A percentile compares a stretch with the other conserved stretches of the same genome.
Conservation (phyloP, 208 protist species). For the Dictyostelium gargantuum region DNA sequence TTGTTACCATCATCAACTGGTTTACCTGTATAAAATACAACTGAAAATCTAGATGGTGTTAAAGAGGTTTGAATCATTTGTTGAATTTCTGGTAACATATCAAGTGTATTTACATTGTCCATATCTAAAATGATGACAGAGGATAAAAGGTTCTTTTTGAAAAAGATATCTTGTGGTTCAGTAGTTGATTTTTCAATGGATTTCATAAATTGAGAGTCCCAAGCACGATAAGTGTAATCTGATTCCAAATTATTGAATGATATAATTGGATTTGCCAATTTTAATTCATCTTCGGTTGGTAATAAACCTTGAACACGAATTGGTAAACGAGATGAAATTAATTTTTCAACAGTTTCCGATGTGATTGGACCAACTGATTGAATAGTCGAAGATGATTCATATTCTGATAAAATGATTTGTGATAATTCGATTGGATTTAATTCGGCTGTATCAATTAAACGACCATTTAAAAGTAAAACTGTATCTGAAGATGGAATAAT, state of each 20-base stretch:
- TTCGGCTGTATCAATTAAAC: not conserved
- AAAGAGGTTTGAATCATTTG: not conserved
- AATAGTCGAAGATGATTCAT: not conserved
- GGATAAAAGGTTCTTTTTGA: constrained; percentile 88
- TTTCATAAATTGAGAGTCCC: constrained; percentile 26
- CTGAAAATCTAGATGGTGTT: not conserved
- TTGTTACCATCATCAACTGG: not conserved
- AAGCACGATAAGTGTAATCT: constrained; percentile 79
- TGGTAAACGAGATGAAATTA: not conserved
- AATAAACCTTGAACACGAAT: not conserved
- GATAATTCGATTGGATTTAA: not conserved
- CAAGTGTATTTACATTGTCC: not conserved
- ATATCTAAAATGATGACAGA: constrained; percentile 86
- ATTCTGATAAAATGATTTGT: not conserved
- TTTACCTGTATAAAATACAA: not conserved
- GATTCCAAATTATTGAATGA: constrained; percentile 89
- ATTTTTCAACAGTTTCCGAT: not conserved
- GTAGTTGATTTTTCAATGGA: not conserved
- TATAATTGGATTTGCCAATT: constrained; percentile 52
- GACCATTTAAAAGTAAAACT: not conserved
- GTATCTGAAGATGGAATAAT: not conserved
- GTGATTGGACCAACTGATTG: not conserved
- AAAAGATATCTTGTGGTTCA: constrained; percentile 41
- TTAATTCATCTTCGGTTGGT: not conserved
- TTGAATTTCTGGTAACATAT: not conserved